phyloP scores from a whole-genome alignment of 2,329 filamentous ascomycete species.

The Diaporthe sp. region DNA sequence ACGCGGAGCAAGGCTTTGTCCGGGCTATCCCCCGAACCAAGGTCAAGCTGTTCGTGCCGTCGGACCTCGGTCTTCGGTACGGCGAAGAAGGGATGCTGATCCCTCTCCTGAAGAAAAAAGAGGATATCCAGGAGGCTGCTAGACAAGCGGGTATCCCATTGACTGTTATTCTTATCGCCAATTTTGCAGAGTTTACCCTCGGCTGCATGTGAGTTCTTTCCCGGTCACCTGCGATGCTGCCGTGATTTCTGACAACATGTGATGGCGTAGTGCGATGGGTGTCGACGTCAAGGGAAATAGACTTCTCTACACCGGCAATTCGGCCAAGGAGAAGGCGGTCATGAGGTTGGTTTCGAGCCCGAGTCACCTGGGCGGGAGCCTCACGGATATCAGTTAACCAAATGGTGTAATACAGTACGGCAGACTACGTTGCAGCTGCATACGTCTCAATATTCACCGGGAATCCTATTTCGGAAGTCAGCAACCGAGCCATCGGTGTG shows the following conservation, averaged over 20 bases:
- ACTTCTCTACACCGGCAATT: neutral
- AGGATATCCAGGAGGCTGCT: neutral
- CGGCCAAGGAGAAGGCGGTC: neutral
- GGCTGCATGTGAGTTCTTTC: neutral
- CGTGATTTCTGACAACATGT: neutral
- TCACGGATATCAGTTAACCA: neutral
- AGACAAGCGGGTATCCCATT: neutral
- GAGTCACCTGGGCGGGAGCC: neutral
- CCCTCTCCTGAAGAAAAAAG: neutral
- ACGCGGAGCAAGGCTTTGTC: neutral
- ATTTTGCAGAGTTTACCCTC: neutral
- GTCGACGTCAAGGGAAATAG: neutral
- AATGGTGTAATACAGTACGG: neutral
- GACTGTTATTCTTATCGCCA: neutral
- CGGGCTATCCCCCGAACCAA: neutral
- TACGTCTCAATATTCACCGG: neutral
- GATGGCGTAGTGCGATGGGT: neutral
- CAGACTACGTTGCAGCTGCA: neutral
- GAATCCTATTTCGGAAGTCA: neutral
- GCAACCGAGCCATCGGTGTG: neutral
- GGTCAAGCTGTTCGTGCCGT: neutral
- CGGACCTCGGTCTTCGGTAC: neutral
- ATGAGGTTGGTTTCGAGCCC: neutral
- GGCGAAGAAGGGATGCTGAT: neutral
- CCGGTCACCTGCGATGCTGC: neutral